phyloP scores from a whole-genome alignment of 169 alveolate genomes.

The Plasmodium billcollinsi region DNA sequence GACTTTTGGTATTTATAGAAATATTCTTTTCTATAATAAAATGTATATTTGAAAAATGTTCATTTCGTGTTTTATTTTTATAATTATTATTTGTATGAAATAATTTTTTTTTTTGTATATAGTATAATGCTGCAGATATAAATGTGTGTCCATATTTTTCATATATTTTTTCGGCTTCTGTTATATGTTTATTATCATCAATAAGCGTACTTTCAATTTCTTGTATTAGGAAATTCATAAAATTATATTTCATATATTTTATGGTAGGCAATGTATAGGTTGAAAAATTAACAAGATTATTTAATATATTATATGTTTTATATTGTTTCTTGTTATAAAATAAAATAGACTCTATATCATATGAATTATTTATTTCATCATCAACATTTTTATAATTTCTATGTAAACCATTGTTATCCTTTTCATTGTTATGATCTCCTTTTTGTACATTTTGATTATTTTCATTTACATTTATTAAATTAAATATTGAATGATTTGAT shows the following conservation, averaged over 20 bases:
- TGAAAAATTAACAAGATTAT: slow-evolving; percentile 32
- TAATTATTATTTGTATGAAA: slow-evolving; percentile 22
- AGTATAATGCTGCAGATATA: slow-evolving; percentile 72
- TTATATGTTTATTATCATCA: slow-evolving; percentile 46
- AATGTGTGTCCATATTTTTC: slow-evolving; percentile 57
- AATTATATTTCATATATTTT: slow-evolving; percentile 35
- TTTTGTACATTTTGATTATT: background rate
- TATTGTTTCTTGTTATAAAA: slow-evolving; percentile 51
- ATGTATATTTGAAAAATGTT: slow-evolving; percentile 16
- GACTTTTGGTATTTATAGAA: slow-evolving; percentile 27
- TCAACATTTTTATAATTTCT: too few species aligned
- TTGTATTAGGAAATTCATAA: slow-evolving; percentile 40
- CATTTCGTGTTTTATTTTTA: slow-evolving; percentile 15
- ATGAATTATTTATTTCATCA: background rate
- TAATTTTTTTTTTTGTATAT: slow-evolving; percentile 67
- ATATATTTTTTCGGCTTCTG: slow-evolving; percentile 57
- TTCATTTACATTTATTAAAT: background rate
- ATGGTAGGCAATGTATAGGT: slow-evolving; percentile 37
- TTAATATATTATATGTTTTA: slow-evolving; percentile 39
- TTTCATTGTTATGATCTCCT: background rate
- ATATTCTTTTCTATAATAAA: slow-evolving; percentile 61
- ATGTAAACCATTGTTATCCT: background rate
- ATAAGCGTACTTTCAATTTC: slow-evolving; percentile 45
- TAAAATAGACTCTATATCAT: slow-evolving; percentile 28
- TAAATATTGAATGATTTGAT: background rate